A percentile compares a stretch with the other conserved stretches of the same genome.
These are phyloP conservation scores for Rhodotorula mucilaginosa DNA, from an alignment of 1,284 basidiomycete genomes.

Conservation along the genomic window DNA sequence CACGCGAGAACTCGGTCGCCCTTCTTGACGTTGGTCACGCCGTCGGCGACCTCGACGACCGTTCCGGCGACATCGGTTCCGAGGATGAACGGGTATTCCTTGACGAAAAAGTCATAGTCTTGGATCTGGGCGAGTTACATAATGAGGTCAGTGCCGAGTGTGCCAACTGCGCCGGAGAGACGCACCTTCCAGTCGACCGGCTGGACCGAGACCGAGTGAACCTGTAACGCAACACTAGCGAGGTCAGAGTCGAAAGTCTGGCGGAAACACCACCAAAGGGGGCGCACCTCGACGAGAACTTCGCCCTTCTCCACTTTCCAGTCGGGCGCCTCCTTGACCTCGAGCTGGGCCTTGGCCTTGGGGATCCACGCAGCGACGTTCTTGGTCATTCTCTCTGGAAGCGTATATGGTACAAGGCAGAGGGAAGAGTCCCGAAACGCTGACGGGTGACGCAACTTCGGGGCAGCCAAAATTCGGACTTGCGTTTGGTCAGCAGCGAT, in stretches of 20 bases:
- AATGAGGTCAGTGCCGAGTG: neutral
- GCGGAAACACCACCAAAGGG: too few species aligned
- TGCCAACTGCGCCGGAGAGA: neutral
- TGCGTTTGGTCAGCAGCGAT: too few species aligned
- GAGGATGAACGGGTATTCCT: slow-evolving; percentile 21
- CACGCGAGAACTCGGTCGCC: slow-evolving; percentile 49
- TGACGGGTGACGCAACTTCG: too few species aligned
- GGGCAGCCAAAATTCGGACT: too few species aligned
- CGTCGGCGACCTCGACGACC: slow-evolving; percentile 52
- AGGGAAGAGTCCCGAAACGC: too few species aligned
- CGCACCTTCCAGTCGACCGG: slow-evolving; percentile 27
- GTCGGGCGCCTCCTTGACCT: slow-evolving; percentile 7
- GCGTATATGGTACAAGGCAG: slow-evolving; percentile 54
- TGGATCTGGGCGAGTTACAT: slow-evolving; percentile 6
- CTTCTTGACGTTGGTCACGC: slow-evolving; percentile 49
- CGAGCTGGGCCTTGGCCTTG: neutral
- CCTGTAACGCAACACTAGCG: neutral
- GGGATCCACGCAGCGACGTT: slow-evolving; percentile 24
- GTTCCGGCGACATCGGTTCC: slow-evolving; percentile 49
- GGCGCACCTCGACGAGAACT: slow-evolving; percentile 24
- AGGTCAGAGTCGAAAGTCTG: neutral
- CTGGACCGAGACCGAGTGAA: slow-evolving; percentile 20
- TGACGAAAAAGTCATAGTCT: slow-evolving; percentile 24
- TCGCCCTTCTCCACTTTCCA: neutral
- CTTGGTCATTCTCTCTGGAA: slow-evolving; percentile 21